phyloP scores from a whole-genome alignment of 2,329 filamentous ascomycete genomes.

The Pestalotiopsis fici region DNA sequence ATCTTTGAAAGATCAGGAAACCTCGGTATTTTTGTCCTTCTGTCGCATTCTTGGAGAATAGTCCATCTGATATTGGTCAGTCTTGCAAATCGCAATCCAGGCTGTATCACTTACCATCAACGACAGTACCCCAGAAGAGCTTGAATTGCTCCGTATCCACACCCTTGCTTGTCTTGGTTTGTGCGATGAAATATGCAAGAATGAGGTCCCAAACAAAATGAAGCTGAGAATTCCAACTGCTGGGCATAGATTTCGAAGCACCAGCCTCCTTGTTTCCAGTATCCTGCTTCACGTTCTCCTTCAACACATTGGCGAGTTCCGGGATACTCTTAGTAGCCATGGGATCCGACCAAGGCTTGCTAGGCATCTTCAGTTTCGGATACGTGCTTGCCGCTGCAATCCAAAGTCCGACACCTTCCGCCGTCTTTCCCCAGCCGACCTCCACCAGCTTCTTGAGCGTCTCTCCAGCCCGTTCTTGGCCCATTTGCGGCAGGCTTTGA shows the following conservation, averaged over 20 bases:
- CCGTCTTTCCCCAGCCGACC: slow-evolving; percentile 72
- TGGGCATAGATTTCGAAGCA: slow-evolving; percentile 57
- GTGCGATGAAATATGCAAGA: slow-evolving; percentile 53
- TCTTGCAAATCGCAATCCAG: too few species aligned
- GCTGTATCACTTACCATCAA: slow-evolving; percentile 72
- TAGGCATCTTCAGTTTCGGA: slow-evolving; percentile 63
- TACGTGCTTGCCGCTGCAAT: slow-evolving; percentile 68
- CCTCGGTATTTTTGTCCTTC: slow-evolving; percentile 91
- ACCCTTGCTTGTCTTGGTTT: slow-evolving; percentile 28
- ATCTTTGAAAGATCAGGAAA: slow-evolving; percentile 81
- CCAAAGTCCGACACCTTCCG: slow-evolving; percentile 91
- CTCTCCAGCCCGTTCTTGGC: slow-evolving; percentile 56
- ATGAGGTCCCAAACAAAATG: slow-evolving; percentile 89
- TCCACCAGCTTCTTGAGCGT: slow-evolving; percentile 64
- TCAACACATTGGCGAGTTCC: slow-evolving; percentile 74
- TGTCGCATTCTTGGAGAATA: slow-evolving; percentile 81
- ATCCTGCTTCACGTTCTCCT: slow-evolving; percentile 66
- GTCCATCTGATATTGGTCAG: slow-evolving; percentile 57
- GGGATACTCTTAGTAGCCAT: slow-evolving; percentile 68
- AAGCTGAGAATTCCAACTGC: slow-evolving; percentile 77
- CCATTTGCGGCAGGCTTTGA: slow-evolving; percentile 67
- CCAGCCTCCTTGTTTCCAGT: slow-evolving; percentile 42
- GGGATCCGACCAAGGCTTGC: slow-evolving; percentile 78
- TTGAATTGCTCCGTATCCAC: slow-evolving; percentile 55
- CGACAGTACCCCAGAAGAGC: slow-evolving; percentile 82